Conservation (phyloP, 2,329 filamentous ascomycete genomes). For the Alternaria metachromatica region DNA sequence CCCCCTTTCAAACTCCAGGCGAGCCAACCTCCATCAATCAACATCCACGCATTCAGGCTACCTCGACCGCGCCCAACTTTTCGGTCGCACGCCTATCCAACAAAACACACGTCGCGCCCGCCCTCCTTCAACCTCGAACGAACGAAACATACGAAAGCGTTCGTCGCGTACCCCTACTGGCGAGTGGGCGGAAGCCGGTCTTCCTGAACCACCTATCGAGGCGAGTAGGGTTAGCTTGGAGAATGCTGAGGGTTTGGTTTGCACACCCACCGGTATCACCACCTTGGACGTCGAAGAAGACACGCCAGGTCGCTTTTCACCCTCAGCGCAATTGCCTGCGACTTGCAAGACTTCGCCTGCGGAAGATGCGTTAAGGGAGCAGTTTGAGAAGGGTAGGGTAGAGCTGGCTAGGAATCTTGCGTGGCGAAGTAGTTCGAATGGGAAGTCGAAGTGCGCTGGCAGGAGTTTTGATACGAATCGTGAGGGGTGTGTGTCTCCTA, state of each 20-base stretch:
- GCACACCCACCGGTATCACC: rapidly evolving
- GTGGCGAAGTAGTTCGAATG: neutral
- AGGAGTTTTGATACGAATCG: rapidly evolving
- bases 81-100: neutral
- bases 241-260: neutral
- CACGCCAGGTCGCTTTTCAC: neutral
- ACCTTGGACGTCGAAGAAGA: rapidly evolving
- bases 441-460: neutral
- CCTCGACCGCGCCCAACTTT: neutral
- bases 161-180: neutral
- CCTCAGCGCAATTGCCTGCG: rapidly evolving
- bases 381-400: neutral
- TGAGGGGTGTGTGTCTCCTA: neutral
- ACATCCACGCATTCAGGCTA: neutral
- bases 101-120: neutral
- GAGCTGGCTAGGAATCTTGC: neutral
- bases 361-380: neutral
- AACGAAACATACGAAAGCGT: neutral
- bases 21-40: neutral
- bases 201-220: neutral
- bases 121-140: neutral
- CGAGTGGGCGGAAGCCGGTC: neutral
- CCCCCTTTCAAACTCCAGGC: neutral
- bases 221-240: neutral
- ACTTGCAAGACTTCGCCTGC: neutral